Evolutionary conservation across 2,329 filamentous ascomycete species (phyloP).

Genomic region (Pseudocercospora cruenta): DNA sequence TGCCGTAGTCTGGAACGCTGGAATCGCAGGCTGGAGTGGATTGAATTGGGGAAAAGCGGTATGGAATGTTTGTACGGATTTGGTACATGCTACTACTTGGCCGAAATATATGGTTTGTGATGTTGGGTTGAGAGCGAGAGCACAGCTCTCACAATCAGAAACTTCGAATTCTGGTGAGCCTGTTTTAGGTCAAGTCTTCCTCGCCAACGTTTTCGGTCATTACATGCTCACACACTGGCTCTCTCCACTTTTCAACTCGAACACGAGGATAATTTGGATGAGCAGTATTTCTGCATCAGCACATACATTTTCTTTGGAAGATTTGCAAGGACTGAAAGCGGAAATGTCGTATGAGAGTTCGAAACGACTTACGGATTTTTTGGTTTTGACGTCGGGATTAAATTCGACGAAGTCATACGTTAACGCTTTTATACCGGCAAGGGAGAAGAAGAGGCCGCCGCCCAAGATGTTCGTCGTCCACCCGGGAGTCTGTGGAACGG

Average conservation of each 20-base stretch:
- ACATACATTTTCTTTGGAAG: slow-evolving; percentile 63
- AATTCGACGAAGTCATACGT: slow-evolving; percentile 65
- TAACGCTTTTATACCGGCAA: slow-evolving; percentile 58
- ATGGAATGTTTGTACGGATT: slow-evolving; percentile 62
- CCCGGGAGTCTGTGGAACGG: slow-evolving; percentile 82
- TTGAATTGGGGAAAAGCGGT: slow-evolving; percentile 69
- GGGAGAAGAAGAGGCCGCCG: slow-evolving; percentile 51
- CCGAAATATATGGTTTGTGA: slow-evolving; percentile 74
- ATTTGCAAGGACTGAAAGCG: slow-evolving; percentile 74
- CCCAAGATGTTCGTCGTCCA: slow-evolving; percentile 79
- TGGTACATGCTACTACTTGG: slow-evolving; percentile 72
- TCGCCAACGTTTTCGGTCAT: slow-evolving; percentile 92
- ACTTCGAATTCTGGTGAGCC: too few species aligned
- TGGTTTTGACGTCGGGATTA: slow-evolving; percentile 73
- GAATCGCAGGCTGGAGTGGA: slow-evolving; percentile 84
- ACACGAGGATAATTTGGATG: slow-evolving; percentile 79
- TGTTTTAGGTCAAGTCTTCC: slow-evolving; percentile 78
- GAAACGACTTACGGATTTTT: slow-evolving; percentile 83
- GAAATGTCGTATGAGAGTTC: slow-evolving; percentile 76
- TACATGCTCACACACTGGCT: slow-evolving; percentile 85
- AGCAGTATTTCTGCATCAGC: slow-evolving; percentile 74
- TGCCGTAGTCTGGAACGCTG: slow-evolving; percentile 81
- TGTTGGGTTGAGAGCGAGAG: slow-evolving; percentile 57
- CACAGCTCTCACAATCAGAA: too few species aligned
- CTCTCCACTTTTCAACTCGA: slow-evolving; percentile 66